phyloP scores from a whole-genome alignment of 441 rosid species.

The Oxalis stricta region DNA sequence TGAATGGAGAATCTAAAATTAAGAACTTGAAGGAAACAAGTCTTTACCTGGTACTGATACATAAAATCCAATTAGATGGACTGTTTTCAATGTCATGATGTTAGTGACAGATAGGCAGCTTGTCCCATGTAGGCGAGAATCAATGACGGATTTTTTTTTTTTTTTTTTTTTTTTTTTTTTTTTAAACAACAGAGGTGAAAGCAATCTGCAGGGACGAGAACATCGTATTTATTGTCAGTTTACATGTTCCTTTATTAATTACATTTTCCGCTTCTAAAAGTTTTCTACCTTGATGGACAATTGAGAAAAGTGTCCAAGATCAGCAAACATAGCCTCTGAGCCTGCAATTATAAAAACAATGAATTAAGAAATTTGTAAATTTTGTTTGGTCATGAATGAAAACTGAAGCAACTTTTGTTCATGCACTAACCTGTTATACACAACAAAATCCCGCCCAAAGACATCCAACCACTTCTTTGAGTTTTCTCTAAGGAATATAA shows the following conservation, averaged over 20 bases:
- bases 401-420: too few relatives aligned
- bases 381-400: too few relatives aligned
- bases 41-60: slow-evolving; percentile 79
- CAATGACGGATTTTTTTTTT: slow-evolving; percentile 67
- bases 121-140: slow-evolving; percentile 93
- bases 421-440: slow-evolving; percentile 49
- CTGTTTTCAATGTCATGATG: slow-evolving; percentile 47
- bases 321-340: slow-evolving; percentile 93
- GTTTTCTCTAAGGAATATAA: slow-evolving; percentile 67
- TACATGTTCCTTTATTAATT: neutral
- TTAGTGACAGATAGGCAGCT: slow-evolving; percentile 76
- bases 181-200: slow-evolving; percentile 65
- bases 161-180: too few relatives aligned
- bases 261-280: too few relatives aligned
- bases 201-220: slow-evolving; percentile 41
- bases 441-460: slow-evolving; percentile 63
- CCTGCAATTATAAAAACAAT: slow-evolving; percentile 24
- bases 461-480: slow-evolving; percentile 62
- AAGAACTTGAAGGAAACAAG: too few relatives aligned
- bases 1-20: too few relatives aligned
- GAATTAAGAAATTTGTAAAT: too few relatives aligned
- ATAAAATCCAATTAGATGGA: slow-evolving; percentile 65
- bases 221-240: neutral
- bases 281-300: slow-evolving; percentile 68
- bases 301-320: slow-evolving; percentile 84